phyloP scores from a whole-genome alignment of 1,284 basidiomycete genomes.

The Puccinia coronata region DNA sequence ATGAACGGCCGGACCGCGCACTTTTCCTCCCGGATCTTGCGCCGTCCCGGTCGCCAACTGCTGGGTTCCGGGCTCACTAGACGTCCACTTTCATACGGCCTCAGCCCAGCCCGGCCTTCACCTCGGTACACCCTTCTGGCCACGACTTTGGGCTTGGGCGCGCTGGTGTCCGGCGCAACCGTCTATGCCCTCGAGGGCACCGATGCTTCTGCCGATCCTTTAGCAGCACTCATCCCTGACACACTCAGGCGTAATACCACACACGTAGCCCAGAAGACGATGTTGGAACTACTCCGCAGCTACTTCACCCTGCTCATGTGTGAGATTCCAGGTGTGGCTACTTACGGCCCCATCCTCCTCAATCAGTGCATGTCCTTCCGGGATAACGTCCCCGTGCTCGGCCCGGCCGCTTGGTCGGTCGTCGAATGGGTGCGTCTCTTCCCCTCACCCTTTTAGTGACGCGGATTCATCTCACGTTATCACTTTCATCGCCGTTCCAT shows the following conservation, averaged over 20 bases:
- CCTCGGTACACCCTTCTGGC: neutral
- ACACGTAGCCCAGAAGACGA: constrained; percentile 1
- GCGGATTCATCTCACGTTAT: neutral
- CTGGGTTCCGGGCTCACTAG: neutral
- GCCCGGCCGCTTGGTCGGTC: constrained; percentile 25
- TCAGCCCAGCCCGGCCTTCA: neutral
- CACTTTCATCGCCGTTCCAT: neutral
- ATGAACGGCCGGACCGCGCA: neutral
- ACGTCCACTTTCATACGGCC: neutral
- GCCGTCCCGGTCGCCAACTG: neutral
- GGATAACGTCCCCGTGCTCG: constrained; percentile 30
- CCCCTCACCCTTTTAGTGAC: neutral
- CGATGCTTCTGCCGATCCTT: neutral
- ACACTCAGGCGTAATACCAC: neutral
- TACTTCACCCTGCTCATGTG: constrained; percentile 35
- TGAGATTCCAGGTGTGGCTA: constrained; percentile 34
- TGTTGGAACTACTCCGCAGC: constrained; percentile 19
- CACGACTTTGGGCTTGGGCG: neutral
- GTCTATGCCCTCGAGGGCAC: constrained; percentile 1
- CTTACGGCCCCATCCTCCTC: constrained; percentile 30
- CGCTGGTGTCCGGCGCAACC: neutral
- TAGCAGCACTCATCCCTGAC: constrained; percentile 5
- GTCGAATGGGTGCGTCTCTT: constrained; percentile 28
- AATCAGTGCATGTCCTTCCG: constrained; percentile 5
- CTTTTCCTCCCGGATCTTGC: neutral